Evolutionary conservation across 768 basidiomycete genomes (phyloP), one percentile per base, ranked within the genome.

Genomic region (Leccinum pellstonianum): DNA sequence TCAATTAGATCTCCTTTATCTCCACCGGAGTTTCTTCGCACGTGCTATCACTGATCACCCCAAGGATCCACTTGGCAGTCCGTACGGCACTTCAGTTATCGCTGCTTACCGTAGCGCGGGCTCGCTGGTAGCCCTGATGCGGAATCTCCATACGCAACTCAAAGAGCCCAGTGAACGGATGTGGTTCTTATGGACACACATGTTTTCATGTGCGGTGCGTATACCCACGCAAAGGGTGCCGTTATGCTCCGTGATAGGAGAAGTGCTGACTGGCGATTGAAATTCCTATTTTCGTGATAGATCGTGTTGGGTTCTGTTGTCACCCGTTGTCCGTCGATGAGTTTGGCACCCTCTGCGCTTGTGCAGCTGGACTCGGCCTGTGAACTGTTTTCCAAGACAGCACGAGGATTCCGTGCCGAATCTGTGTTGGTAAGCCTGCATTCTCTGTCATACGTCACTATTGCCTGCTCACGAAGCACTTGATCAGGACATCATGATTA

Each of bases 301-400:
- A 89, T 90, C 62, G 78, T 90, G 54, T 74, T 90, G 51, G 88
- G 88, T 37, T 87, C 87, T 21, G 87, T 90, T 37, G 88, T 90
- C 11, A 90, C 88, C 17, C 80, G 87, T 54, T 90, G 88, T 72
- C 88, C 88, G 11, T 90, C 88, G 17, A 88, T 90, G 83, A 88
- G 87, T 64, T 73, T 90, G 61, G 88, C 88, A 21, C 86, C 87
- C 17, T 90, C 88, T 23, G 88, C 88, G 4, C 79, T 90, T 9
- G 80, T 83, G 8, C 88, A 90, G 66, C 75, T 90, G 29, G 86
- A 90, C 68, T 88, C 88, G 0, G 88, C 88, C 6, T 89, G 87
- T 64, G 85, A 88, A 57, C 78, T 90, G 31, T 89, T 90, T 65
- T 78, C 84, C n/a, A 86, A 86, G 68, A 82, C 86, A 19, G 87